Percentiles rank a stretch among this genome's conserved stretches.
Conservation (phyloP, 23 red algal genomes). For the Gracilaria gracilis region DNA sequence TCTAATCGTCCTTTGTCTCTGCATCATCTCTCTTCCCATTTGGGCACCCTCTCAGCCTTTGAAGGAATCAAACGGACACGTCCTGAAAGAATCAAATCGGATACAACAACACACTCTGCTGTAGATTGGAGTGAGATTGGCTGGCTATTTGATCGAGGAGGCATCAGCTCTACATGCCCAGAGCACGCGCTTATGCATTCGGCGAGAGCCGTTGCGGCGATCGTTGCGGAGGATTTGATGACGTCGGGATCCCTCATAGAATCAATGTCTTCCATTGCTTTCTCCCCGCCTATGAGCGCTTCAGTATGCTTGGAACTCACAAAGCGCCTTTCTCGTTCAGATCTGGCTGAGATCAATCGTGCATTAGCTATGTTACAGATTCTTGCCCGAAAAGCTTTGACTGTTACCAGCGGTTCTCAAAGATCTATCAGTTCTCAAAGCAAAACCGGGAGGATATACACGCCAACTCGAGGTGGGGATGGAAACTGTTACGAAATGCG, state of each 20-base stretch:
- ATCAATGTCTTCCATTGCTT: conserved; percentile 51
- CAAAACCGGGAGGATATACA: conserved; percentile 56
- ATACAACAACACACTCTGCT: not conserved
- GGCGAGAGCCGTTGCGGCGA: conserved; percentile 32
- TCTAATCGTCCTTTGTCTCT: conserved; percentile 24
- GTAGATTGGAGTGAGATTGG: not conserved
- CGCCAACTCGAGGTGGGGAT: conserved; percentile 39
- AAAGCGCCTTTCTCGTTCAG: conserved; percentile 50
- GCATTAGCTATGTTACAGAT: conserved; percentile 65
- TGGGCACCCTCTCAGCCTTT: conserved; percentile 17
- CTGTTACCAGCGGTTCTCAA: conserved; percentile 25
- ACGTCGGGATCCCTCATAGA: conserved; percentile 65
- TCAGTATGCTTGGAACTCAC: conserved; percentile 53
- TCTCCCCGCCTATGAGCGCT: conserved; percentile 53
- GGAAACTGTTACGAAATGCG: conserved; percentile 1
- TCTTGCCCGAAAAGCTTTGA: conserved; percentile 41
- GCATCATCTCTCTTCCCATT: conserved; percentile 11
- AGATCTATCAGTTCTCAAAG: conserved; percentile 14
- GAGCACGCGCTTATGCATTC: conserved; percentile 50
- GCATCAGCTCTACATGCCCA: conserved; percentile 35
- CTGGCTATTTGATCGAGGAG: conserved; percentile 53
- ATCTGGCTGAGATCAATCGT: conserved; percentile 65
- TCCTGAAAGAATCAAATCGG: conserved; percentile 14
- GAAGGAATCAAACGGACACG: conserved; percentile 22
- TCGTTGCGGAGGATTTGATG: conserved; percentile 50